Evolutionary conservation across 192 early-diverging fungal genomes (phyloP).

Genomic region (Physocladia obscura): DNA sequence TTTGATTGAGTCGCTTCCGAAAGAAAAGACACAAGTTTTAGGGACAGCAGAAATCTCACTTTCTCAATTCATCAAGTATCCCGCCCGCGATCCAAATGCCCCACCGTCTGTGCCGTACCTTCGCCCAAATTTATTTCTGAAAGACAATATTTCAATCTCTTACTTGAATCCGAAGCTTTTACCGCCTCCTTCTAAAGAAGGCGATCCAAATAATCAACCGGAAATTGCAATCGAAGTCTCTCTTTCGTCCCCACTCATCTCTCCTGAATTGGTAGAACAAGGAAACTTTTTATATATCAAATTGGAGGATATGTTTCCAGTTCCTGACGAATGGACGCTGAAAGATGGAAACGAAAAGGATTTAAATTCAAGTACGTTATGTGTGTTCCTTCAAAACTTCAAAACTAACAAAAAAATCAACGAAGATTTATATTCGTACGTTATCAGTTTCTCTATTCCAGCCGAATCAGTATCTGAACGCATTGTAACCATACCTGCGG

Average conservation of each 20-base stretch:
- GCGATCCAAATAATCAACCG: constrained; percentile 35
- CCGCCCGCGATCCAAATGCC: constrained; percentile 38
- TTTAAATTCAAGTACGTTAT: constrained; percentile 53
- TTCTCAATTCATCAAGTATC: constrained; percentile 47
- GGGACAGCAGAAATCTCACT: constrained; percentile 51
- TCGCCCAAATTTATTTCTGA: constrained; percentile 31
- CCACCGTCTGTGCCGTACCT: constrained; percentile 33
- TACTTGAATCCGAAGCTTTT: constrained; percentile 50
- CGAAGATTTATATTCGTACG: constrained; percentile 55
- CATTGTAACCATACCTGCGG: constrained; percentile 39
- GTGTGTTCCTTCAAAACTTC: background rate
- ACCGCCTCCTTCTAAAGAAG: constrained; percentile 40
- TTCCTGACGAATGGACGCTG: constrained; percentile 62
- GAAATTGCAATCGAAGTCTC: constrained; percentile 48
- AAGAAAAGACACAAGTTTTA: constrained; percentile 59
- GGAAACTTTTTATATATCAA: constrained; percentile 52
- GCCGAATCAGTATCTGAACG: constrained; percentile 42
- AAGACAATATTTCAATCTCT: constrained; percentile 34
- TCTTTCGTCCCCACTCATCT: constrained; percentile 43
- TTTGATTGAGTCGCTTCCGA: constrained; percentile 59
- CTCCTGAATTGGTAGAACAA: constrained; percentile 44
- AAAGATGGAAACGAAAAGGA: constrained; percentile 66
- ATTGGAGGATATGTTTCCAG: constrained; percentile 52
- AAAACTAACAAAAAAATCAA: background rate
- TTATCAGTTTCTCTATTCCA: constrained; percentile 47